Base-by-base conservation (phyloP, 2,329 filamentous ascomycete species). In the Xylariaceae sp. region DNA sequence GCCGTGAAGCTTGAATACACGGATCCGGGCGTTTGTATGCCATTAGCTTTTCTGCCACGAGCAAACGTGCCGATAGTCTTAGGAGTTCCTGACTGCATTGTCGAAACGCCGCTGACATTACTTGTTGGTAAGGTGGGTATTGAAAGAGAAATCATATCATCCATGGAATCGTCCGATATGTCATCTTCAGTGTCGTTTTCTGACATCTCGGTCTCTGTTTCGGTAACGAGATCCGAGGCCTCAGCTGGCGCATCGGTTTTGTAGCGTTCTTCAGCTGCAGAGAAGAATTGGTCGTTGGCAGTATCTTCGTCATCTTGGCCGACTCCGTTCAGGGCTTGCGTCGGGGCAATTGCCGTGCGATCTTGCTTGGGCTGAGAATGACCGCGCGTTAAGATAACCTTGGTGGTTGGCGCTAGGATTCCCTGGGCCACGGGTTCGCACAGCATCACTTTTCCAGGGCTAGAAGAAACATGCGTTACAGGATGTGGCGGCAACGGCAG, bases 361-460 rank as follows among this genome's bases (percentile, higher is more conserved):
- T 66, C 71, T 68, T 68, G 78, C 73, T 81, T 85, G 65, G 68
- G 77, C 54, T 82, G 80, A 21, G 76, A 77, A 61, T 77, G 81
- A 4, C 83, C 81, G 22, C 81, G 80, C 45, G 88, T 85, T 19
- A 97, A 77, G 21, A 99, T 85, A 53, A 99, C 89, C 64, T 88
- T 91, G 15, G 92, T 99, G 12, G 76, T 80, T 0, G 89, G 79
- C 8, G 85, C 80, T 44, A 99, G 69, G 5, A 94, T 71, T 8
- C 94, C 94, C 71, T 99, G 94, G 5, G 89, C 84, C 15, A 97
- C 91, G 8, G 94, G 94, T 69, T 99, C 94, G 68, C 92, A 97
- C n/a, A 95, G 83, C 45, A 89, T 85, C 56, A 97, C 88, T 71
- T 87, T 91, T 40, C 89, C 94, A 0, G 92, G 90, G 40, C 89